These are phyloP conservation scores for Quercus gilva DNA, from an alignment of 306 rosid genomes.

Conservation along the genomic window DNA sequence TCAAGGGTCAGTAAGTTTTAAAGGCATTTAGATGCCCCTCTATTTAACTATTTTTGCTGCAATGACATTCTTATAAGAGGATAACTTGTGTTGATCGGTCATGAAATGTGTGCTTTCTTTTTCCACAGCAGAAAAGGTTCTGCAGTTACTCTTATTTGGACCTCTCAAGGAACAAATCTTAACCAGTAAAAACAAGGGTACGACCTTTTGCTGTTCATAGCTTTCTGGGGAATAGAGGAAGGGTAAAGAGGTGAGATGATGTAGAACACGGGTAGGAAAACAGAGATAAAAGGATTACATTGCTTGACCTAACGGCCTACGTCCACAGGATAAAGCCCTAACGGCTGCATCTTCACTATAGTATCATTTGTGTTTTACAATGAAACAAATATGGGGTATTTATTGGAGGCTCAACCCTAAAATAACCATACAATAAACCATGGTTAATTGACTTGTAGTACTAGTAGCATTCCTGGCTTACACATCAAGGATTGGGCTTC, in stretches of 20 bases:
- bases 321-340: too few species aligned
- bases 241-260: not conserved
- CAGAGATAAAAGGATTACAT: too few species aligned
- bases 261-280: too few species aligned
- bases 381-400: too few species aligned
- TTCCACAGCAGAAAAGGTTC: slow-evolving; percentile 7
- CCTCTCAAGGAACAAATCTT: not conserved
- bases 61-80: not conserved
- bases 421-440: too few species aligned
- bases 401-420: too few species aligned
- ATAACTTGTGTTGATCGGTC: slow-evolving; percentile 14
- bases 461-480: too few species aligned
- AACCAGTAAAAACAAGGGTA: slow-evolving; percentile 6
- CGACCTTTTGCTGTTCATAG: not conserved
- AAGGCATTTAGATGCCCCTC: not conserved
- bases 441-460: too few species aligned
- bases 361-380: too few species aligned
- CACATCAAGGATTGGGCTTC: too few species aligned
- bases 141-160: slow-evolving; percentile 16
- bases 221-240: not conserved
- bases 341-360: too few species aligned
- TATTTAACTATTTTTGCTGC: slow-evolving; percentile 4
- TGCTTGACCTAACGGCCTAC: too few species aligned
- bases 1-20: not conserved
- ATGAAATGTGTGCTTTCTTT: not conserved